Evolutionary conservation across 75 land plant genomes (phyloP).

Genomic region (Larix kaempferi): DNA sequence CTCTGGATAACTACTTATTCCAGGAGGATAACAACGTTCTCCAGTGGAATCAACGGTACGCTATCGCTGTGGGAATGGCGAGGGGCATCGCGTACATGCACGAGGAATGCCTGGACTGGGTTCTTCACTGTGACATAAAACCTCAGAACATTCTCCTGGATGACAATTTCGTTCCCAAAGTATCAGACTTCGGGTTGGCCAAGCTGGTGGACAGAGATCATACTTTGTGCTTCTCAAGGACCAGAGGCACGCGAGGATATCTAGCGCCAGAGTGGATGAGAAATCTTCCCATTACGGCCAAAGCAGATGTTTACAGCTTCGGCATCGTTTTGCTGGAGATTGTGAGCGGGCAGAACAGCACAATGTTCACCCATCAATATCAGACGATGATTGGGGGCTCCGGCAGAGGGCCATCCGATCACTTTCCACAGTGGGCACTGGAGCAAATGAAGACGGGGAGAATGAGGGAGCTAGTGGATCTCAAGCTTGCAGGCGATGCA

Average conservation of each 20-base stretch:
- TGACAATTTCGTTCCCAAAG: slow-evolving; percentile 21
- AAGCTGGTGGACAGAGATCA: slow-evolving; percentile 23
- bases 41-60: slow-evolving; percentile 24
- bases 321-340: slow-evolving; percentile 28
- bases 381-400: no score
- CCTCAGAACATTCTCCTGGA: slow-evolving; percentile 41
- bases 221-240: slow-evolving; percentile 8
- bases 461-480: slow-evolving; percentile 7
- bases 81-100: slow-evolving; percentile 31
- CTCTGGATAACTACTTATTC: slow-evolving; percentile 46
- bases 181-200: slow-evolving; percentile 36
- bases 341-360: slow-evolving; percentile 7
- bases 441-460: background rate
- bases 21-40: background rate
- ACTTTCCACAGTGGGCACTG: background rate
- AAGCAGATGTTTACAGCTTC: slow-evolving; percentile 35
- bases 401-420: background rate
- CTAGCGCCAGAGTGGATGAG: slow-evolving; percentile 24
- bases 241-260: slow-evolving; percentile 42
- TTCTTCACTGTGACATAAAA: slow-evolving; percentile 37
- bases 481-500: background rate
- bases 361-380: background rate
- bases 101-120: slow-evolving; percentile 22
- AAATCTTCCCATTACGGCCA: slow-evolving; percentile 21
- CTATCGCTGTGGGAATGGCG: slow-evolving; percentile 31